Conservation (phyloP, 192 early-diverging fungal genomes). For the Diversispora eburnea region DNA sequence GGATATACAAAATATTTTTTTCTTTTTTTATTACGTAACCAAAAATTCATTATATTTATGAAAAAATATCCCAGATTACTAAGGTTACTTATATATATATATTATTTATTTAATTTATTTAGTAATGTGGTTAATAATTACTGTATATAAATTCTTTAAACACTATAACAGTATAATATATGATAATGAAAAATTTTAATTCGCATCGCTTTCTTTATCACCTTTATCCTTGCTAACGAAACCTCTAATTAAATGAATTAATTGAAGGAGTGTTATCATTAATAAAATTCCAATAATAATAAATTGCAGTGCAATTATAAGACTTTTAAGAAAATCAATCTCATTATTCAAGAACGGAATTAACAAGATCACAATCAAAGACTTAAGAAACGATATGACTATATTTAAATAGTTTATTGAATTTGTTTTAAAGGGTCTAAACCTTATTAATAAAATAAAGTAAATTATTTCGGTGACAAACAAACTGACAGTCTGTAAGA, state of each 20-base stretch:
- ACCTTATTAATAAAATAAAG: not conserved
- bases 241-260: not conserved
- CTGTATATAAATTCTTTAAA: no score
- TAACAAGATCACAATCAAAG: not conserved
- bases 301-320: not conserved
- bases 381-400: not conserved
- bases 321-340: not conserved
- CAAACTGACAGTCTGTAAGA: not conserved
- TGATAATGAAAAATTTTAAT: no score
- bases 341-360: not conserved
- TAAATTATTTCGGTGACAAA: not conserved
- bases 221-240: not conserved
- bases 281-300: not conserved
- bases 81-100: no score
- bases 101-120: no score
- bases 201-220: no score
- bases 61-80: no score
- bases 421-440: conserved; percentile 7
- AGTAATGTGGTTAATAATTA: no score
- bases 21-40: no score
- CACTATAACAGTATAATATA: no score
- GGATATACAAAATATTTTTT: no score
- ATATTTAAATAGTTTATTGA: not conserved
- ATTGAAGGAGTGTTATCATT: not conserved
- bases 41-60: no score